Percentiles rank a stretch among this genome's conserved stretches.
Evolutionary conservation across 805 yeast species (phyloP).

Genomic region (Saccharomyces kudriavzevii): DNA sequence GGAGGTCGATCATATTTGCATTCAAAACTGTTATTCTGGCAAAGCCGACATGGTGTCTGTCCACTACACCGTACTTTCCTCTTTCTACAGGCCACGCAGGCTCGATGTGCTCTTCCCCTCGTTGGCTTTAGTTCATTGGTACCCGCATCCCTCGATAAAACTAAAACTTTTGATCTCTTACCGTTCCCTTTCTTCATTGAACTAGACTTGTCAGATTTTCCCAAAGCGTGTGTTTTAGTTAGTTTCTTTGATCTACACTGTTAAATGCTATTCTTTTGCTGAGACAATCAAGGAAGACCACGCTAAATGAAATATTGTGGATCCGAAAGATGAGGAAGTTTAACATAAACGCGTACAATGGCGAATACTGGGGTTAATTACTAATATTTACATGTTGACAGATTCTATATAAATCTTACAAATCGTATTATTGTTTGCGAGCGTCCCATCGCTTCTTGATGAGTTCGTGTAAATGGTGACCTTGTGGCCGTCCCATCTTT

Average conservation of each 20-base stretch:
- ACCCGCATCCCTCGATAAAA: constrained; percentile 18
- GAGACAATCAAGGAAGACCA: background rate
- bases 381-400: background rate
- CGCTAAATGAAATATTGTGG: background rate
- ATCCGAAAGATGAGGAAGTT: background rate
- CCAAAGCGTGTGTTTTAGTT: background rate
- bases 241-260: background rate
- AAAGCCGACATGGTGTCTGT: constrained; percentile 67
- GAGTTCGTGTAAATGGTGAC: constrained; percentile 52
- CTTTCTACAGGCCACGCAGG: constrained; percentile 68
- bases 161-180: constrained; percentile 17
- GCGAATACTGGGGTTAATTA: background rate
- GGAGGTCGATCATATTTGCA: background rate
- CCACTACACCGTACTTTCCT: constrained; percentile 80
- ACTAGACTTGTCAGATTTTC: background rate
- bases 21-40: background rate
- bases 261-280: background rate
- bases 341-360: background rate
- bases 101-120: constrained; percentile 60
- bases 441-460: constrained; percentile 29
- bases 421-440: background rate
- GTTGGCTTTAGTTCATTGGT: constrained; percentile 32
- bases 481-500: constrained; percentile 48
- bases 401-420: background rate
- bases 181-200: background rate